Evolutionary conservation across 2,329 filamentous ascomycete genomes (phyloP), one percentile per base, ranked within the genome.

Genomic region (Trichoderma polysporum): DNA sequence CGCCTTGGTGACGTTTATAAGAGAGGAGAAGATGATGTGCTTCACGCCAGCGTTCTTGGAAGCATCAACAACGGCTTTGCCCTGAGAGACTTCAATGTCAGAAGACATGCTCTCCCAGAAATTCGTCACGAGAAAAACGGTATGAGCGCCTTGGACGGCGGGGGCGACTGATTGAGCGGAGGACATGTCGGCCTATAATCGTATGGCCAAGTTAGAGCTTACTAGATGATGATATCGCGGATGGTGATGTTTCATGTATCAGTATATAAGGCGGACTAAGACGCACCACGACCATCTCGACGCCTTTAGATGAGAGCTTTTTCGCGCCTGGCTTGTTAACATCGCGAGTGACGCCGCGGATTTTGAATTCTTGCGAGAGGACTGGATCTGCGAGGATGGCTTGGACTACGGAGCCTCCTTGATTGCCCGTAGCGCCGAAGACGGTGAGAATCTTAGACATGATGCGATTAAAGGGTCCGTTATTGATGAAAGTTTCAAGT

Each of bases 371-470:
- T 33, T 79, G 75, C 41, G 78, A 80, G 17, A 84, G 77, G n/a
- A 71, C 73, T 2, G 83, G 72, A 75, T 86, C 80, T 62, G 76
- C 77, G 68, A 85, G 81, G 68, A 85, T 77, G 60, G 76, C 74
- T 3, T 73, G 68, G 65, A 84, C 76, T 33, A 85, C 81, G 33
- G 82, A 83, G 39, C 80, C 80, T 49, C 83, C 84, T 72, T 86
- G 83, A 68, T 79, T 78, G 66, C 82, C 83, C 2, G 83, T 84
- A 61, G 81, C 81, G 29, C 82, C 82, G 58, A 84, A 83, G n/a
- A 83, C 79, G 13, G 78, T 77, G 25, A 80, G 69, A 54, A 79
- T 73, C 68, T 79, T 79, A 70, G 80, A 79, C 76, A 78, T 76
- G 57, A 17, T 41, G 52, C 41, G 45, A 39, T 39, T 45, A 19